A percentile compares a stretch with the other conserved stretches of the same genome.
Evolutionary conservation across 768 basidiomycete species (phyloP).

Genomic region (Hygrocybe punicea): DNA sequence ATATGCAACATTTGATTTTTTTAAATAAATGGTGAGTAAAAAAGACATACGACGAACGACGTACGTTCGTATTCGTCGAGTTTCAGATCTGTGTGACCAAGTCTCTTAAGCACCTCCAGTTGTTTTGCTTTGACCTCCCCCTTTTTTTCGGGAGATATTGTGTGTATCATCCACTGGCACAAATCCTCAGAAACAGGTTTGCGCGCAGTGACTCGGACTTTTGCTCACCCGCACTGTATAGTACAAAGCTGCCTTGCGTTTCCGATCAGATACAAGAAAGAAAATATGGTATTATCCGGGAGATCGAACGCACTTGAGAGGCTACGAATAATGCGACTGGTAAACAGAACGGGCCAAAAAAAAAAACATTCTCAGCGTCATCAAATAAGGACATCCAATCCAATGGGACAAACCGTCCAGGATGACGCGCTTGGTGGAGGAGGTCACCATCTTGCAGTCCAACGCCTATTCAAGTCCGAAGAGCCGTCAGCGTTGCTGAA

Average conservation of each 20-base stretch:
- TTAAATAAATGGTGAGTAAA: not conserved
- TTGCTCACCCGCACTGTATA: conserved; percentile 66
- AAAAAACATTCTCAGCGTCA: not conserved
- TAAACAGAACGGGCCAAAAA: too few species aligned
- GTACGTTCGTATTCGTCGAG: conserved; percentile 89
- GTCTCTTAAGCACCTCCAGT: conserved; percentile 61
- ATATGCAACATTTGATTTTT: too few species aligned
- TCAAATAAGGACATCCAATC: not conserved
- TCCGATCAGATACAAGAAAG: conserved; percentile 19
- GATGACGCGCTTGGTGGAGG: conserved; percentile 42
- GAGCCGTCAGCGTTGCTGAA: too few species aligned
- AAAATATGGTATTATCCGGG: not conserved
- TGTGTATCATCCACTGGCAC: conserved; percentile 63
- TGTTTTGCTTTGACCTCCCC: conserved; percentile 68
- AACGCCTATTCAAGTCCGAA: too few species aligned
- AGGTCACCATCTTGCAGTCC: conserved; percentile 30
- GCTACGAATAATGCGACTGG: conserved; percentile 54
- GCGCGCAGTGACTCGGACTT: not conserved
- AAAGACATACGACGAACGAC: conserved; percentile 23
- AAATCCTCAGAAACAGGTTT: not conserved
- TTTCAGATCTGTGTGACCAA: conserved; percentile 69
- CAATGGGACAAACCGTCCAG: conserved; percentile 42
- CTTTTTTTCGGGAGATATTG: conserved; percentile 49
- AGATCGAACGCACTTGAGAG: conserved; percentile 43
- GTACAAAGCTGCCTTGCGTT: conserved; percentile 67